Evolutionary conservation across 2,329 filamentous ascomycete species (phyloP).

Genomic region (Thelonectria blattea): DNA sequence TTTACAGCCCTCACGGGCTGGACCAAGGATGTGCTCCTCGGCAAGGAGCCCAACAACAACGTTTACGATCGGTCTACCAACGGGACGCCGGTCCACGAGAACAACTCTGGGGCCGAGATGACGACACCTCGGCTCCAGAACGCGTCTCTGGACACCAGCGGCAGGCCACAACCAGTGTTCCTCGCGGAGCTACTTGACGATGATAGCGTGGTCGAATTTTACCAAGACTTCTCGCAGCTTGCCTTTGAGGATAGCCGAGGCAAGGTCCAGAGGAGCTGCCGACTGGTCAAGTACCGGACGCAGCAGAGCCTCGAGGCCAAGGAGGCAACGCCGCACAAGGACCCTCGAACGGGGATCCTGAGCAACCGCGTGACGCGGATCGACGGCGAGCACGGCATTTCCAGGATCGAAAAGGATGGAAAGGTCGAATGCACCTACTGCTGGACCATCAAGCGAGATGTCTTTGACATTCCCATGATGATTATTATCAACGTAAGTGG

Average conservation of each 20-base stretch:
- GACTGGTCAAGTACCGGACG: conserved; percentile 87
- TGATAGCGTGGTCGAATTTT: conserved; percentile 91
- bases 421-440: conserved; percentile 95
- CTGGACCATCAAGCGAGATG: conserved; percentile 96
- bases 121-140: conserved; percentile 59
- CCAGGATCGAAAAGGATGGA: conserved; percentile 81
- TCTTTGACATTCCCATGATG: conserved; percentile 98
- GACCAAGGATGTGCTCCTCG: conserved; percentile 87
- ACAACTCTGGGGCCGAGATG: conserved; percentile 44
- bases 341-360: conserved; percentile 52
- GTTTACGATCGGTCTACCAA: conserved; percentile 52
- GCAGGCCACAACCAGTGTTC: conserved; percentile 78
- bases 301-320: conserved; percentile 61
- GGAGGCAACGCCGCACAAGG: conserved; percentile 53
- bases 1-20: conserved; percentile 96
- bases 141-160: conserved; percentile 51
- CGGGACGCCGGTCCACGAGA: conserved; percentile 45
- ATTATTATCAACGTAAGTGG: conserved; percentile 94
- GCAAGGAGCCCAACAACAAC: conserved; percentile 86
- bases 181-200: conserved; percentile 92
- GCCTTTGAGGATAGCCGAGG: conserved; percentile 92
- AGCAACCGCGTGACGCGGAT: conserved; percentile 67
- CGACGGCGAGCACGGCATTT: conserved; percentile 79
- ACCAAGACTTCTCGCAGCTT: conserved; percentile 91
- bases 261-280: conserved; percentile 81